A percentile compares a stretch with the other conserved stretches of the same genome.
Conservation (phyloP, 306 rosid genomes). For the Cucumis hystrix region DNA sequence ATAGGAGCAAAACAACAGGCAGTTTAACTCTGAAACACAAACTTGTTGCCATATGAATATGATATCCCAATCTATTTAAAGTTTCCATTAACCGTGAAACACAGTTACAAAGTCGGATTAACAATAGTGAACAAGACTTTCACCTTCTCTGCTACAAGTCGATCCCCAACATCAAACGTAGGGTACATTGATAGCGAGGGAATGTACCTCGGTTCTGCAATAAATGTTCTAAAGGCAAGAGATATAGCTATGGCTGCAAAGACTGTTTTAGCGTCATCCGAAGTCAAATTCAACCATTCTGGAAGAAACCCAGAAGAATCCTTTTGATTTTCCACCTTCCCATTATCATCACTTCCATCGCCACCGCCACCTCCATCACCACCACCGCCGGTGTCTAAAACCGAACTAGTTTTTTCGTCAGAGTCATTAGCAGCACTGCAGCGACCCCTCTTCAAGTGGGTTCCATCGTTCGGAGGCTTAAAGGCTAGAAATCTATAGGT, state of each 20-base stretch:
- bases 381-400: conserved; percentile 19
- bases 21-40: background rate
- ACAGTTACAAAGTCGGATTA: background rate
- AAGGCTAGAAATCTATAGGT: background rate
- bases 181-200: conserved; percentile 99
- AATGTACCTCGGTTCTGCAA: conserved; percentile 97
- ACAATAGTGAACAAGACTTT: background rate
- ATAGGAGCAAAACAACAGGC: background rate
- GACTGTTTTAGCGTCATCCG: conserved; percentile 77
- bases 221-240: conserved; percentile 49
- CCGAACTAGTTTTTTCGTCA: conserved; percentile 32
- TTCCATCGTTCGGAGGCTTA: conserved; percentile 9
- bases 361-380: conserved; percentile 32
- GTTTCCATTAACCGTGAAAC: background rate
- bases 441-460: conserved; percentile 16
- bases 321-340: conserved; percentile 33
- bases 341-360: conserved; percentile 23
- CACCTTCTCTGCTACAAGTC: conserved; percentile 94
- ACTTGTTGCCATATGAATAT: background rate
- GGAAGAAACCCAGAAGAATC: conserved; percentile 32
- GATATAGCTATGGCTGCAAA: conserved; percentile 65
- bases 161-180: conserved; percentile 97
- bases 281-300: conserved; percentile 61
- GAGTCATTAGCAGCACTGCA: conserved; percentile 37
- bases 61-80: background rate